Evolutionary conservation across 257 asterid genomes (phyloP).

Genomic region (Verbena officinalis): DNA sequence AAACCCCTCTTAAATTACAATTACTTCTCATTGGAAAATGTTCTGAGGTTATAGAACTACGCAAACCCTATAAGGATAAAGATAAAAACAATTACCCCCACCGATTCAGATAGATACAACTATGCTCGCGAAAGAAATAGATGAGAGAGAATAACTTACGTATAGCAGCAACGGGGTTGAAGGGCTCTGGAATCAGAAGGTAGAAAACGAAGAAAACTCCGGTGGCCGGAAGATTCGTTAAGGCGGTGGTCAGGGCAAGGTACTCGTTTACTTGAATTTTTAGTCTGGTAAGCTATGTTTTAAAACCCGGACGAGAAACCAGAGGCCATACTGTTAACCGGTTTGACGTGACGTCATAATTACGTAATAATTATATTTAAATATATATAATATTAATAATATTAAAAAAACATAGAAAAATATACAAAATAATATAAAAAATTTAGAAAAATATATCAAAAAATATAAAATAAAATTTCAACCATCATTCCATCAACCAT

Average conservation of each 20-base stretch:
- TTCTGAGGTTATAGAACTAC: neutral
- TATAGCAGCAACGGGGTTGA: constrained; percentile 13
- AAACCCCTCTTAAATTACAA: neutral
- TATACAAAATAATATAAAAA: no score
- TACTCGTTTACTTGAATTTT: no score
- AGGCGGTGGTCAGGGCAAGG: neutral
- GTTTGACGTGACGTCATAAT: no score
- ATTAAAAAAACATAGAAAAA: no score
- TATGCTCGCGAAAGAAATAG: neutral
- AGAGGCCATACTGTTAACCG: no score
- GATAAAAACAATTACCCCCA: neutral
- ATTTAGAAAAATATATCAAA: no score
- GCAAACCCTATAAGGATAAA: neutral
- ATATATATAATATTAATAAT: no score
- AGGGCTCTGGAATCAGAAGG: constrained; percentile 10
- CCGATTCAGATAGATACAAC: neutral
- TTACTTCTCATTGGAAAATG: neutral
- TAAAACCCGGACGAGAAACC: no score
- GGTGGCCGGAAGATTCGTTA: neutral
- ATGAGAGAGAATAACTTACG: constrained; percentile 1
- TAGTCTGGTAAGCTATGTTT: no score
- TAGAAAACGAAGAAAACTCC: neutral
- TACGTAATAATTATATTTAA: no score
- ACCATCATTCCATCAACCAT: no score
- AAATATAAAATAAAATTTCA: no score